phyloP scores from a whole-genome alignment of 2,329 filamentous ascomycete genomes.

The Colletotrichum truncatum region DNA sequence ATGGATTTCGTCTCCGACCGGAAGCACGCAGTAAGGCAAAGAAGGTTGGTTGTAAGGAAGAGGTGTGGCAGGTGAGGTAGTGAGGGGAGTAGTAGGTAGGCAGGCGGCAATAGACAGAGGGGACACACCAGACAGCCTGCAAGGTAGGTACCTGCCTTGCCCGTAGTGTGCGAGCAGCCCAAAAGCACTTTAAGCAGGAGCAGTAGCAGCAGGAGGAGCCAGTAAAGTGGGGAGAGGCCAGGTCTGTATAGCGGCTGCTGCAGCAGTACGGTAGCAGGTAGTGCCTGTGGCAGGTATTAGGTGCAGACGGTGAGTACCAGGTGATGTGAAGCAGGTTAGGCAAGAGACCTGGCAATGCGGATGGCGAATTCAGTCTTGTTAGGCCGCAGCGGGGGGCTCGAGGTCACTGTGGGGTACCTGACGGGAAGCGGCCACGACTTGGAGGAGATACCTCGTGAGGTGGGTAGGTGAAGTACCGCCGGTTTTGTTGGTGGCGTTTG shows the following conservation, averaged over 20 bases:
- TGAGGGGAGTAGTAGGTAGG: slow-evolving; percentile 6
- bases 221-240: not conserved
- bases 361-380: slow-evolving; percentile 24
- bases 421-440: not conserved
- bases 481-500: not conserved
- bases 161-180: not conserved
- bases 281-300: not conserved
- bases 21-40: slow-evolving; percentile 20
- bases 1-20: slow-evolving; percentile 19
- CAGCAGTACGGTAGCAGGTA: not conserved
- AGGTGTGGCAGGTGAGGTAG: slow-evolving; percentile 17
- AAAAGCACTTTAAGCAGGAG: not conserved
- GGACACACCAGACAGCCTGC: not conserved
- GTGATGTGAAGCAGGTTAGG: not conserved
- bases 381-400: slow-evolving; percentile 8
- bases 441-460: not conserved
- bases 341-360: slow-evolving; percentile 6
- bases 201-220: not conserved
- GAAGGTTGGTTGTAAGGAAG: slow-evolving; percentile 15
- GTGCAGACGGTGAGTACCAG: not conserved
- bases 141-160: not conserved
- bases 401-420: slow-evolving; percentile 14
- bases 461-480: not conserved
- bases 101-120: not conserved
- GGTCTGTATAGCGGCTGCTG: not conserved